Percentiles rank a stretch among this genome's conserved stretches.
phyloP scores from a whole-genome alignment of 805 yeast genomes.

The Naumovozyma castellii region DNA sequence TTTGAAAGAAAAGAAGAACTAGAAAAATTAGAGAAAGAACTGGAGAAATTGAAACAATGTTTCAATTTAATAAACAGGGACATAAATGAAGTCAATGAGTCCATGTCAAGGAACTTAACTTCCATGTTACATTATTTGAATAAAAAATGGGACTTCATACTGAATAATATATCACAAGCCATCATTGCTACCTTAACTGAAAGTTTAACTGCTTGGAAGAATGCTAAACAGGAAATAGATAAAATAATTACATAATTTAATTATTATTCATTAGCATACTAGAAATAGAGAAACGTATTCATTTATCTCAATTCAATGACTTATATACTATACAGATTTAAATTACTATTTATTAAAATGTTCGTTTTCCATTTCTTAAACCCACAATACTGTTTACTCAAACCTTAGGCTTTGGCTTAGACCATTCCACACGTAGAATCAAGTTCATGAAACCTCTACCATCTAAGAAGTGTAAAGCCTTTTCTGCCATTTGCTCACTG shows the following conservation, averaged over 20 bases:
- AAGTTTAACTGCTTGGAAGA: conserved; percentile 33
- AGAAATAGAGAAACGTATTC: not conserved
- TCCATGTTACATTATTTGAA: conserved; percentile 22
- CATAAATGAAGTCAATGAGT: conserved; percentile 29
- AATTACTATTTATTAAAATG: not conserved
- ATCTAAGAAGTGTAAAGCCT: conserved; percentile 65
- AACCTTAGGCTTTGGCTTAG: conserved; percentile 33
- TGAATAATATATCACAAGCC: conserved; percentile 27
- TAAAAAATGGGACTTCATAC: conserved; percentile 22
- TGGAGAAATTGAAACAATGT: conserved; percentile 33
- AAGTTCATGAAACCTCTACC: conserved; percentile 90
- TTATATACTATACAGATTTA: not conserved
- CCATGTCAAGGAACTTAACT: conserved; percentile 26
- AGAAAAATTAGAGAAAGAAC: conserved; percentile 28
- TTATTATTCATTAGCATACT: no score
- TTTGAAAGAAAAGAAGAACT: conserved; percentile 33
- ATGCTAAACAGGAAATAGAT: conserved; percentile 23
- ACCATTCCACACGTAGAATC: conserved; percentile 61
- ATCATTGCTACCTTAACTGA: conserved; percentile 32
- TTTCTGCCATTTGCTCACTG: conserved; percentile 58
- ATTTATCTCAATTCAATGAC: not conserved
- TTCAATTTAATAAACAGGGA: conserved; percentile 31
- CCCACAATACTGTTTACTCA: no score
- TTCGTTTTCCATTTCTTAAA: not conserved
- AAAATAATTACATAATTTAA: conserved; percentile 1